These are phyloP conservation scores for Candida freyschussii DNA, from an alignment of 1,139 yeast species.

Conservation along the genomic window DNA sequence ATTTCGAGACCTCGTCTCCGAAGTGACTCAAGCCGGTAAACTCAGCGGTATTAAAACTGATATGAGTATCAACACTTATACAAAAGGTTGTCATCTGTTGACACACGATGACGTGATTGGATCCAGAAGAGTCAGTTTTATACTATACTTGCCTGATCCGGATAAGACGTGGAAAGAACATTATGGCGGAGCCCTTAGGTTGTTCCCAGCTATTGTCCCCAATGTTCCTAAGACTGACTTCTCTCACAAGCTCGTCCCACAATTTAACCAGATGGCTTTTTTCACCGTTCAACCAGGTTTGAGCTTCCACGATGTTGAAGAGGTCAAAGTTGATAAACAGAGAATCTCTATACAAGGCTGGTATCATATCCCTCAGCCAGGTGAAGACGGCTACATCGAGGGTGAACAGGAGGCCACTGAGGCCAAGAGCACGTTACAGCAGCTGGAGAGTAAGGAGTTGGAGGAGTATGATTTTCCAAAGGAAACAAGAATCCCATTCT, in stretches of 20 bases:
- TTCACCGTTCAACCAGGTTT: conserved; percentile 95
- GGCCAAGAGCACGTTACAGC: conserved; percentile 74
- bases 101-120: conserved; percentile 99
- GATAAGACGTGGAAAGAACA: conserved; percentile 79
- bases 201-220: conserved; percentile 82
- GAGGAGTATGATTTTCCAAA: conserved; percentile 83
- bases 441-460: conserved; percentile 68
- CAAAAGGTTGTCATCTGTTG: conserved; percentile 87
- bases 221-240: conserved; percentile 86
- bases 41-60: conserved; percentile 87
- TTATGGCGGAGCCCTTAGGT: conserved; percentile 88
- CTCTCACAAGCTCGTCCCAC: conserved; percentile 71
- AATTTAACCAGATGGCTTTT: conserved; percentile 92
- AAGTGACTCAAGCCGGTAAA: conserved; percentile 83
- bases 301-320: conserved; percentile 97
- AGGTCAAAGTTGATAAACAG: conserved; percentile 85
- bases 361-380: conserved; percentile 95
- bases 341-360: conserved; percentile 94
- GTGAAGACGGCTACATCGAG: conserved; percentile 77
- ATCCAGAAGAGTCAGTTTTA: conserved; percentile 86
- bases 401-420: conserved; percentile 79
- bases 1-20: conserved; percentile 78
- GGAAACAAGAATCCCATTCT: conserved; percentile 30
- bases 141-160: conserved; percentile 89
- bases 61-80: conserved; percentile 86